Conservation (phyloP, 2,329 filamentous ascomycete species). For the Ophiostoma piceae region DNA sequence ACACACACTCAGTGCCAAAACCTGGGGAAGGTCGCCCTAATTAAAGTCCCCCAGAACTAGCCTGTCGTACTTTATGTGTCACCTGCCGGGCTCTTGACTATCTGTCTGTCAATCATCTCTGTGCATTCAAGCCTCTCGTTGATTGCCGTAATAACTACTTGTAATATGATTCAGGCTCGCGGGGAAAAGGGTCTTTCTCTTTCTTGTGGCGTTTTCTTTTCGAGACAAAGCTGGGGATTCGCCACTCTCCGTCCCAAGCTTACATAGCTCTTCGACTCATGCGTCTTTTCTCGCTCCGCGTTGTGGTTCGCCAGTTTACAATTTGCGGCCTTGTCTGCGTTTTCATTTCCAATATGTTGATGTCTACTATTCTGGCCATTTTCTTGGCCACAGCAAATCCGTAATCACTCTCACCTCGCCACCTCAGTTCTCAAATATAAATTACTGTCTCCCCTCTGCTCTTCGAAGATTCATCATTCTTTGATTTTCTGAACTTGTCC, state of each 20-base stretch:
- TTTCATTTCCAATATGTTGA: conserved; percentile 6
- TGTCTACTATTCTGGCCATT: not conserved
- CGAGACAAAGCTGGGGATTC: not conserved
- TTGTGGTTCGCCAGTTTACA: not conserved
- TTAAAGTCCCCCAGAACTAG: not conserved
- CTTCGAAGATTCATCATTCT: too few species aligned
- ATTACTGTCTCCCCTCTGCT: not conserved
- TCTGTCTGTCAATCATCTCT: not conserved
- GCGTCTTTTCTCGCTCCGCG: not conserved
- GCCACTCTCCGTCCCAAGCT: not conserved
- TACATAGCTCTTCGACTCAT: not conserved
- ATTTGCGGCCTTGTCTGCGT: not conserved
- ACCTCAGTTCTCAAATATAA: not conserved
- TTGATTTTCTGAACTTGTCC: too few species aligned
- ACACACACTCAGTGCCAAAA: not conserved
- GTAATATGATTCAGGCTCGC: not conserved
- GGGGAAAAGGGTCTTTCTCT: not conserved
- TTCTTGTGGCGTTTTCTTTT: not conserved
- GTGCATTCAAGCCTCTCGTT: not conserved
- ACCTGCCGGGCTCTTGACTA: not conserved
- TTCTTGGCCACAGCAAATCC: not conserved
- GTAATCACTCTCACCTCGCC: not conserved
- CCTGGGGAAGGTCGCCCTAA: not conserved
- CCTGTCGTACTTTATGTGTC: not conserved
- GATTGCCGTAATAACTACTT: conserved; percentile 6